Base-by-base conservation (phyloP, 2,329 filamentous ascomycete genomes). In the Neocucurbitaria cava region DNA sequence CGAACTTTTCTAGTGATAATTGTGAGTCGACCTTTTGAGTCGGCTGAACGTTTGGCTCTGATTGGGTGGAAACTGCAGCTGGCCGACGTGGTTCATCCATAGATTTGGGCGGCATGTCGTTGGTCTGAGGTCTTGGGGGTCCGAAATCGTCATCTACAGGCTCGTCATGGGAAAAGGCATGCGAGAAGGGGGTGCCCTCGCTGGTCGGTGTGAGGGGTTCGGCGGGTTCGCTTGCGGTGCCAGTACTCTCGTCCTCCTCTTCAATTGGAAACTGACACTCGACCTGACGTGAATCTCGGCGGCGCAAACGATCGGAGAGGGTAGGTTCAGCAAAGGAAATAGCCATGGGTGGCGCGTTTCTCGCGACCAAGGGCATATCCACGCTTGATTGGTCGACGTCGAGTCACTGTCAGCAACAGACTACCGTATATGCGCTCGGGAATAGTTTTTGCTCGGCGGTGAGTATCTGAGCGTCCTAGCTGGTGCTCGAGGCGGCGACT, bases 161-260 rank as follows among this genome's bases (percentile, higher is more conserved):
- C 3, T 68, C 70, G 47, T 74, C 65, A 45, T 69, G 61, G 30
- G 62, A 62, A 49, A 74, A 75, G 2, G 66, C 58, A 43, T 76
- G 56, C 5, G 65, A 58, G 31, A 71, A 71, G 7, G 67, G 56
- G 1, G 55, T 30, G 42, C 59, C 59, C 52, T 76, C 73, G 48
- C 71, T 76, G 51, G 59, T 71, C 11, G 75, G 75, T n/a, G 75
- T 77, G 36, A 74, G 61, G 15, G 75, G 75, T 49, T 77, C 75
- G 38, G 62, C 62, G n/a, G 70, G 68, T 49, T 77, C 75, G 56
- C 73, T 76, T 28, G 67, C 73, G 6, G 74, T 74, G 43, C 72
- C 73, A 28, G 66, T 75, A 52, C 71, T 75, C 54, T 76, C 73
- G 58, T 76, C 73, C 54, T 75, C 74, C 54, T 76, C 74, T 50